Evolutionary conservation across 495 filamentous ascomycete genomes (phyloP).

Genomic region (Trichoderma orchidacearum): DNA sequence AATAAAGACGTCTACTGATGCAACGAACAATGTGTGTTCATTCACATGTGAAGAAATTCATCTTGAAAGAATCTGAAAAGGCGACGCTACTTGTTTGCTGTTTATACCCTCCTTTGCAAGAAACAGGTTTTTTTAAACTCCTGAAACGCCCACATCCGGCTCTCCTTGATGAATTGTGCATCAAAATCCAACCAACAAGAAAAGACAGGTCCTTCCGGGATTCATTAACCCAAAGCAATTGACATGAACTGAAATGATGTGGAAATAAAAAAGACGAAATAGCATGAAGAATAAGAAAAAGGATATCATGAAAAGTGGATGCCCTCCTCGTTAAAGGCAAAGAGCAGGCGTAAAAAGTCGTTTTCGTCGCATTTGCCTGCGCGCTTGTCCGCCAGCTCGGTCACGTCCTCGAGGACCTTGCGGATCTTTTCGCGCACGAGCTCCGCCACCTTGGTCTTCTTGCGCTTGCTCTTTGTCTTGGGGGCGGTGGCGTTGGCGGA

Average conservation of each 20-base stretch:
- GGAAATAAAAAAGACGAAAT: no score
- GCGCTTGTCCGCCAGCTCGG: constrained; percentile 63
- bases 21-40: no score
- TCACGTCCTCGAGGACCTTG: constrained; percentile 64
- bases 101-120: not conserved
- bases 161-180: not conserved
- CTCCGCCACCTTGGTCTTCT: constrained; percentile 61
- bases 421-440: constrained; percentile 71
- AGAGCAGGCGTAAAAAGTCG: constrained; percentile 57
- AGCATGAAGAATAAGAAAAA: not conserved
- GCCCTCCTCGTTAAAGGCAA: constrained; percentile 9
- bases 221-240: not conserved
- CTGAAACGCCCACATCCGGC: not conserved
- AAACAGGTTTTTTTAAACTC: not conserved
- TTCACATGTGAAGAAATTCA: no score
- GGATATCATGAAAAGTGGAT: constrained; percentile 2
- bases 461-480: constrained; percentile 44
- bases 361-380: constrained; percentile 80
- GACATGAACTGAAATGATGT: not conserved
- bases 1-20: no score
- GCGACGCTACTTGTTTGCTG: not conserved
- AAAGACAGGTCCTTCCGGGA: not conserved
- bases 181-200: no score
- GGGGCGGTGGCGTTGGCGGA: constrained; percentile 27
- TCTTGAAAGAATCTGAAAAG: no score